Base-by-base conservation (phyloP, 2,329 filamentous ascomycete species). In the Fusarium albosuccineum region DNA sequence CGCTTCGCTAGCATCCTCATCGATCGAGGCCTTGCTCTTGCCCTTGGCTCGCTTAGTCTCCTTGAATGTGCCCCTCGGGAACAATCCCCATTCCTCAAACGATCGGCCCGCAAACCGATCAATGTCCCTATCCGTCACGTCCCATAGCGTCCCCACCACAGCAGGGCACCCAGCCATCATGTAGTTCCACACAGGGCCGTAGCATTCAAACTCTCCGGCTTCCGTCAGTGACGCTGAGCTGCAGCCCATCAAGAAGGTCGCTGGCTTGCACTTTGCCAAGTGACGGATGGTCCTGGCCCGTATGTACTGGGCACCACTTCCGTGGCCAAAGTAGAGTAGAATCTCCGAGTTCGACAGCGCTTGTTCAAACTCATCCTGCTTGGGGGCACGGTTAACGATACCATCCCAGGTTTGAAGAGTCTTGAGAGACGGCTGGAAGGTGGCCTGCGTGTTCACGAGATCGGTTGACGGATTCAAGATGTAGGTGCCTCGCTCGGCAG, bases 121-220 rank as follows among this genome's bases (percentile, higher is more conserved):
- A 77, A 97, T 97, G 77, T 99, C 96, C 73, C 92, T 92, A 77
- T 99, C 96, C 9, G 96, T 99, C 50, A 99, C 96, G 78, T 99
- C 96, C 96, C 96, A 99, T 37, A 99, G 83, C 14, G 94, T 97
- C 45, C 94, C 96, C 3, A 98, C 89, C 9, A 98, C 88, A 0
- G 95, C 94, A 4, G 93, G 94, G 70, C 87, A 89, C 1, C 93
- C 95, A 0, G 94, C 94, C 70, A 95, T 89, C 80, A 99, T 89
- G 80, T 98, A 98, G 72, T 94, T 94, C 81, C 94, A 89, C 26
- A 96, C 92, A 57, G 95, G 93, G 1, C 96, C 95, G 71, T 92
- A 91, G n/a, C 92, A 90, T 77, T 98, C 94, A 73, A 97, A 97
- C 66, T 93, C 91, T 50, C 95, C 95, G 10, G 90, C 89, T 72